phyloP scores from a whole-genome alignment of 768 basidiomycete genomes.

The Boletus subcaerulescens region DNA sequence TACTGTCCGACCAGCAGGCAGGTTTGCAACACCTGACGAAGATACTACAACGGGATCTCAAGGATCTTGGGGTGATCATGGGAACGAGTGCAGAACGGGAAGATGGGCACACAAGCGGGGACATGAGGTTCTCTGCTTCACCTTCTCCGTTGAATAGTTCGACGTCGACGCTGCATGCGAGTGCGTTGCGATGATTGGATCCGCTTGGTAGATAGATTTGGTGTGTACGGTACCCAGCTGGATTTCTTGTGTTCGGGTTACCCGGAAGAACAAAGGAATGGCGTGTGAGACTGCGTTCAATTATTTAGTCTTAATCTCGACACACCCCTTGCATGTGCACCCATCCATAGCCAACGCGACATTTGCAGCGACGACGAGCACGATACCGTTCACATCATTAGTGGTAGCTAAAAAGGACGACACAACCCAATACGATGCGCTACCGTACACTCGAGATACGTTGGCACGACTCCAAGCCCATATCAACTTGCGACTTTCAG shows the following conservation, averaged over 20 bases:
- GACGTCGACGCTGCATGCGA: conserved; percentile 28
- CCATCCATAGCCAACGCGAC: conserved; percentile 6
- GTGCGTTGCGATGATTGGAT: conserved; percentile 18
- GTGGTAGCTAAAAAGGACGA: neutral
- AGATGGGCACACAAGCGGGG: conserved; percentile 21
- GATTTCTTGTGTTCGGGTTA: neutral
- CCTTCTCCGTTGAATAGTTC: conserved; percentile 22
- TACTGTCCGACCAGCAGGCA: conserved; percentile 73
- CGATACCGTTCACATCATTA: neutral
- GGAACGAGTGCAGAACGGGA: conserved; percentile 42
- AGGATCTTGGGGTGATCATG: conserved; percentile 64
- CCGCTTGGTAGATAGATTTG: conserved; percentile 4
- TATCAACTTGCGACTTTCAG: conserved; percentile 97
- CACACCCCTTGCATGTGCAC: conserved; percentile 1
- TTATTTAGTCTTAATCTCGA: conserved; percentile 10
- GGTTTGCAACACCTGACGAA: conserved; percentile 80
- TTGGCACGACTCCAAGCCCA: conserved; percentile 95
- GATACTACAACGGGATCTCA: conserved; percentile 60
- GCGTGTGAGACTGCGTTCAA: conserved; percentile 23
- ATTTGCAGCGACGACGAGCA: conserved; percentile 8
- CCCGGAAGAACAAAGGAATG: conserved; percentile 11
- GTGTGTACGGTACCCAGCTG: neutral
- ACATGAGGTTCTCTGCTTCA: conserved; percentile 17
- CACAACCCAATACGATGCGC: conserved; percentile 51
- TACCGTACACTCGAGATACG: conserved; percentile 90